Base-by-base conservation (phyloP, 306 rosid species). In the Vicia villosa region DNA sequence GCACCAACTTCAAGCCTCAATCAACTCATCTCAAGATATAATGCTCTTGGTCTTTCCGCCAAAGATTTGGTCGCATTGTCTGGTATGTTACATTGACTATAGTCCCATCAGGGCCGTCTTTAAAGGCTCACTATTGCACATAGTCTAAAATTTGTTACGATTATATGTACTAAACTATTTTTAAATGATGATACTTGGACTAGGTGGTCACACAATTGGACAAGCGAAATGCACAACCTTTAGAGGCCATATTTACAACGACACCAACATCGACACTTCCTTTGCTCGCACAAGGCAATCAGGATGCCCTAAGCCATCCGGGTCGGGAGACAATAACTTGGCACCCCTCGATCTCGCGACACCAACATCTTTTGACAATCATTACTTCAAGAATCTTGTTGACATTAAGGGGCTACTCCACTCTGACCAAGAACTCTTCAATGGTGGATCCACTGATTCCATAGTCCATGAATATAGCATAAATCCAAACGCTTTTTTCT, bases 191-290 rank as follows among this genome's bases (percentile, higher is more conserved):
- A 6, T 52, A 20, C n/a, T 30, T 30, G 22, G 10, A 60, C 0
- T 17, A 92, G 98, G 98, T 0, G 74, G 84, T 0, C 98, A 90
- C 68, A 88, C 98, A 8, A 94, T 94, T 56, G 97, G 98, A 36
- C 90, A 85, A 70, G 91, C 98, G 30, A 85, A 97, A 67, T 90
- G 98, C 86, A 84, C 89, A 0, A 40, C 1, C 2, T 90, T 87
- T 56, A 79, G 98, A 41, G 74, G 68, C 3, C 86, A 57, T 20
- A 71, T 94, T 13, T 88, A 94, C 88, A 90, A 85, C 17, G 94
- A 89, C 42, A 66, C 69, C 56, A 85, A 86, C 86, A 65, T 94
- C 5, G 95, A 85, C 0, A 22, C 26, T 0, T 56, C 81, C 0
- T 77, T 94, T 1, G 96, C 97, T 20, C 64, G 34, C 22, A 58